Percentiles rank a stretch among this genome's conserved stretches.
Conservation (phyloP, 306 rosid genomes). For the Dalbergia oliveri region DNA sequence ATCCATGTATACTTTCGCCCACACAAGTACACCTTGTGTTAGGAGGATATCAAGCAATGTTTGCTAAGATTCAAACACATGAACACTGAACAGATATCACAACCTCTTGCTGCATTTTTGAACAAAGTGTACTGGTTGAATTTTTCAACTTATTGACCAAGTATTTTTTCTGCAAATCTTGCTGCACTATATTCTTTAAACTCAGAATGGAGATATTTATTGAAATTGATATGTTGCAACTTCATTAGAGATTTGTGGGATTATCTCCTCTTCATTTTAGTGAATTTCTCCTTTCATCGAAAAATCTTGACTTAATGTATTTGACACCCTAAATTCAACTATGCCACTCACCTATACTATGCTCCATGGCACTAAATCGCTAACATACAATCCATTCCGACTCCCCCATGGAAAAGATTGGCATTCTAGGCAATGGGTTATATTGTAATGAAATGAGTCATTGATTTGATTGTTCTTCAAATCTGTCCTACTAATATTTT, state of each 20-base stretch:
- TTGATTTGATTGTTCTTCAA: slow-evolving; percentile 17
- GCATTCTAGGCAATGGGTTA: slow-evolving; percentile 28
- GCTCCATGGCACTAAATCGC: not conserved
- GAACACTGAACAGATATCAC: slow-evolving; percentile 14
- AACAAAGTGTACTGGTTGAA: not conserved
- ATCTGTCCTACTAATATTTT: slow-evolving; percentile 4
- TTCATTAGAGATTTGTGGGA: slow-evolving; percentile 12
- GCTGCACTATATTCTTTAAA: not conserved
- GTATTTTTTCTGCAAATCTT: slow-evolving; percentile 5
- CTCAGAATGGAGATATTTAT: not conserved
- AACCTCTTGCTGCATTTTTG: slow-evolving; percentile 11
- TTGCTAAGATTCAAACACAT: not conserved
- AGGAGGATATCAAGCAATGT: not conserved
- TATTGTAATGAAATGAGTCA: slow-evolving; percentile 8
- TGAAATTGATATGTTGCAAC: not conserved
- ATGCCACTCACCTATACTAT: not conserved
- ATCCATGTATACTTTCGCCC: slow-evolving; percentile 1
- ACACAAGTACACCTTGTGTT: not conserved
- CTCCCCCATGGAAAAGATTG: slow-evolving; percentile 16
- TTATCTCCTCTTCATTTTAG: too few species aligned
- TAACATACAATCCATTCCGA: slow-evolving; percentile 31
- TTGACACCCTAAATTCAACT: too few species aligned
- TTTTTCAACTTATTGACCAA: not conserved
- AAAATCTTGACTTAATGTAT: too few species aligned
- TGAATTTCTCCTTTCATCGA: too few species aligned